These are phyloP conservation scores for Neurospora hispaniola DNA, from an alignment of 495 filamentous ascomycete genomes.

Conservation along the genomic window DNA sequence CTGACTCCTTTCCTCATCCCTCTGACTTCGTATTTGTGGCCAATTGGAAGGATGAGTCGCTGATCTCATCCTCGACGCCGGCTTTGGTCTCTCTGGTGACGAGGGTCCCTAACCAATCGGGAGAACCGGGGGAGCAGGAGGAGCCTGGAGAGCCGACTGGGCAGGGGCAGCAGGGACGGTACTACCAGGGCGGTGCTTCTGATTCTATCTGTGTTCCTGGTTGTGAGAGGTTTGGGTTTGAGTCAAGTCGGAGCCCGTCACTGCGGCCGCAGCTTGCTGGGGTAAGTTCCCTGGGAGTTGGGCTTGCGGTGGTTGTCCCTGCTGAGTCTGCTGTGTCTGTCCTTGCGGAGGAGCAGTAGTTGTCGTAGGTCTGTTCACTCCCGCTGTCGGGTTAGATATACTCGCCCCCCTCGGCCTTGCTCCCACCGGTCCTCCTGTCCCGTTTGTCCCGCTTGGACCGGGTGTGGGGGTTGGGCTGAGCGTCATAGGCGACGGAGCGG, in stretches of 20 bases:
- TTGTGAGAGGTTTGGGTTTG: neutral
- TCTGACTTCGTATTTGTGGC: neutral
- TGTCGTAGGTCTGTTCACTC: neutral
- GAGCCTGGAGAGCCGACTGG: neutral
- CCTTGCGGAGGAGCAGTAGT: neutral
- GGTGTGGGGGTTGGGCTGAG: neutral
- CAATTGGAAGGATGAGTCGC: neutral
- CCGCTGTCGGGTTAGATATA: slow-evolving; percentile 1
- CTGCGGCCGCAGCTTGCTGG: neutral
- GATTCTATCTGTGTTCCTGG: neutral
- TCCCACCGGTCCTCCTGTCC: slow-evolving; percentile 9
- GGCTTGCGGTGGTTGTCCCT: neutral
- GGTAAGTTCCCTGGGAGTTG: neutral
- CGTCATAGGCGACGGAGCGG: neutral
- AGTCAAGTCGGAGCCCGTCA: neutral
- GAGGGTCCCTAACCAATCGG: neutral
- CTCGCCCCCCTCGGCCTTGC: slow-evolving; percentile 18
- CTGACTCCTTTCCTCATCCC: neutral
- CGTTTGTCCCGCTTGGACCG: neutral
- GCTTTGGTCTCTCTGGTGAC: neutral
- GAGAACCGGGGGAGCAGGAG: neutral
- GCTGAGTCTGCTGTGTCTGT: neutral
- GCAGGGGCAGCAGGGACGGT: neutral
- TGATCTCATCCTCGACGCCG: neutral
- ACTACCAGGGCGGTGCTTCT: neutral